A percentile compares a stretch with the other conserved stretches of the same genome.
These are phyloP conservation scores for Darksidea phi DNA, from an alignment of 495 filamentous ascomycete genomes.

Conservation along the genomic window DNA sequence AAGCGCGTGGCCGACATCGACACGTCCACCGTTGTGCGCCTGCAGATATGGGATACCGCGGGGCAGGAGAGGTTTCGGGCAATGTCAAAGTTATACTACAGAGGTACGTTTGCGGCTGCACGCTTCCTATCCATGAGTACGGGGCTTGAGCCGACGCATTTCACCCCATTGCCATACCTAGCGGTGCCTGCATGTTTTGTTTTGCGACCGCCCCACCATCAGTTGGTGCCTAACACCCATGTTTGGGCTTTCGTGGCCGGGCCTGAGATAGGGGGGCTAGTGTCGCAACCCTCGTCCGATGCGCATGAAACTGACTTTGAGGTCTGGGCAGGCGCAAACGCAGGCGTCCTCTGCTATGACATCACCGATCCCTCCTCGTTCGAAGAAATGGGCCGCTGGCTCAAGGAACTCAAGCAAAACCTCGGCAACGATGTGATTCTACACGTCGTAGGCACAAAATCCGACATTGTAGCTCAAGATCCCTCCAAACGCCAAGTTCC, in stretches of 20 bases:
- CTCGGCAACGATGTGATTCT: conserved; percentile 74
- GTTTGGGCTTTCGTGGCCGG: background rate
- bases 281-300: too few species aligned
- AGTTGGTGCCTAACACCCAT: background rate
- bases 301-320: background rate
- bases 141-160: background rate
- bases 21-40: conserved; percentile 71
- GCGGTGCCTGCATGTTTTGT: background rate
- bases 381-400: conserved; percentile 90
- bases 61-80: conserved; percentile 94
- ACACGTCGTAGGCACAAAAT: conserved; percentile 94
- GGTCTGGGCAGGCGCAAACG: conserved; percentile 73
- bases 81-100: conserved; percentile 89
- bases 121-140: background rate
- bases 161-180: background rate
- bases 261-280: too few species aligned
- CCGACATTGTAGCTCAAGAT: conserved; percentile 81
- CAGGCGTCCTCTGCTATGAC: conserved; percentile 90
- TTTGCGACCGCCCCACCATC: background rate
- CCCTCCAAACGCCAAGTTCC: conserved; percentile 75
- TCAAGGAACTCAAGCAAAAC: conserved; percentile 73
- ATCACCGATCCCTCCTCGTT: conserved; percentile 87
- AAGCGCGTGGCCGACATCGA: conserved; percentile 87
- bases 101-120: conserved; percentile 30
- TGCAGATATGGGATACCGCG: conserved; percentile 94